Percentiles rank a stretch among this genome's conserved stretches.
Conservation (phyloP, 2,329 filamentous ascomycete species). For the Apiospora marii region DNA sequence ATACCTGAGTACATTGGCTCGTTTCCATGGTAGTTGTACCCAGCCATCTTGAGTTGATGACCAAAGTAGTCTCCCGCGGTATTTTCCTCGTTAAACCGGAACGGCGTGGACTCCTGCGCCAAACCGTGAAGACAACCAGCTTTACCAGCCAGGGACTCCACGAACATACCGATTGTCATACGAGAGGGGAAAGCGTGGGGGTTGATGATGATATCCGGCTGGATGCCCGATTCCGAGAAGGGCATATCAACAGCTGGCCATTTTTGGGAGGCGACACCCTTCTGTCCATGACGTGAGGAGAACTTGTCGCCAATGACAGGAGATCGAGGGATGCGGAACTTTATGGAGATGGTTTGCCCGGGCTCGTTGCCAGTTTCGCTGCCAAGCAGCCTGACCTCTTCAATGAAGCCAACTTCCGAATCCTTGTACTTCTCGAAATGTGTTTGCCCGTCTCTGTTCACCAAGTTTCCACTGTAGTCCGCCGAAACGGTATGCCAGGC, state of each 20-base stretch:
- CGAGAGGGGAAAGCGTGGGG: constrained; percentile 98
- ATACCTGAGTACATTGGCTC: constrained; percentile 99
- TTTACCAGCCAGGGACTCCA: constrained; percentile 96
- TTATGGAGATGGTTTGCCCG: constrained; percentile 88
- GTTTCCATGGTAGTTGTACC: constrained; percentile 98
- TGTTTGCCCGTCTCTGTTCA: constrained; percentile 86
- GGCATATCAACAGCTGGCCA: constrained; percentile 96
- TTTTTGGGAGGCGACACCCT: constrained; percentile 95
- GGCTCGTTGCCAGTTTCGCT: constrained; percentile 84
- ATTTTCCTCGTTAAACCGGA: constrained; percentile 91
- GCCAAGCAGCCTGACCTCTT: constrained; percentile 91
- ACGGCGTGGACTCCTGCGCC: constrained; percentile 95
- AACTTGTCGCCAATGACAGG: constrained; percentile 99
- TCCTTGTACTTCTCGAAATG: constrained; percentile 97
- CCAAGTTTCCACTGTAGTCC: constrained; percentile 78
- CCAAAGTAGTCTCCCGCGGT: constrained; percentile 95
- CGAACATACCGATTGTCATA: constrained; percentile 99
- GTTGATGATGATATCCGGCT: constrained; percentile 98
- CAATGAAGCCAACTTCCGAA: constrained; percentile 83
- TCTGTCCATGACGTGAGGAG: constrained; percentile 97
- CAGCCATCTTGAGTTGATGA: constrained; percentile 91
- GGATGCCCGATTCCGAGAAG: constrained; percentile 94
- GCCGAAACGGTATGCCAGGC: constrained; percentile 89
- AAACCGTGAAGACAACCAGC: constrained; percentile 91
- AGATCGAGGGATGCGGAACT: constrained; percentile 87